These are phyloP conservation scores for Oxyria digyna DNA, from an alignment of 148 eudicot species.

Conservation along the genomic window DNA sequence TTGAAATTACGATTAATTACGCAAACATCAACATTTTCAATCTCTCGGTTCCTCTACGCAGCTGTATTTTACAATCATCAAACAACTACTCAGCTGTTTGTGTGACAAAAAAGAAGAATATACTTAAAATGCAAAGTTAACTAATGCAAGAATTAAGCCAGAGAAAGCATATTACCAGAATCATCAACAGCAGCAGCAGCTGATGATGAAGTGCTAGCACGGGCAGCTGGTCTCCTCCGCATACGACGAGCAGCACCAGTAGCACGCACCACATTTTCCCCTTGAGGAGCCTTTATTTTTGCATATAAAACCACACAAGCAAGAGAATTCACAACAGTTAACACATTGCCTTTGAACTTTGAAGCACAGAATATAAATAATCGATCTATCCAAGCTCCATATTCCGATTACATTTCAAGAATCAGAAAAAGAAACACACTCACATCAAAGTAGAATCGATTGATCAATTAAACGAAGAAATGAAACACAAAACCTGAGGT, in stretches of 20 bases:
- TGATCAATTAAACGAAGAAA: not conserved
- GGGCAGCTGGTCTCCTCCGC: conserved; percentile 75
- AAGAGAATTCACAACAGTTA: not conserved
- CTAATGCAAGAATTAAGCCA: not conserved
- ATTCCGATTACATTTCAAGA: not conserved
- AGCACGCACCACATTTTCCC: conserved; percentile 67
- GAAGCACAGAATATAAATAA: not conserved
- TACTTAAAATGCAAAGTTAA: not conserved
- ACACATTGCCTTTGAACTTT: not conserved
- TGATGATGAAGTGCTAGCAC: conserved; percentile 75
- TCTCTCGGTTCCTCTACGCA: not conserved
- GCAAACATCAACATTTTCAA: not conserved
- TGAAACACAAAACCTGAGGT: conserved; percentile 44
- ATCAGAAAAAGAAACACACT: not conserved
- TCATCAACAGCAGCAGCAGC: conserved; percentile 20
- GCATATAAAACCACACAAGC: not conserved
- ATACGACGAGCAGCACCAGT: conserved; percentile 61
- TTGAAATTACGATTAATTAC: not conserved
- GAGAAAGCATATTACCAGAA: not conserved
- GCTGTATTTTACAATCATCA: not conserved
- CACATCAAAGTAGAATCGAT: not conserved
- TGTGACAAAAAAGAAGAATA: not conserved
- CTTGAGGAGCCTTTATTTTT: conserved; percentile 37
- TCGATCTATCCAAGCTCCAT: too few species aligned
- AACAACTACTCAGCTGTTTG: not conserved